These are phyloP conservation scores for Aeminium ludgeri DNA, from an alignment of 495 filamentous ascomycete species.

Conservation along the genomic window DNA sequence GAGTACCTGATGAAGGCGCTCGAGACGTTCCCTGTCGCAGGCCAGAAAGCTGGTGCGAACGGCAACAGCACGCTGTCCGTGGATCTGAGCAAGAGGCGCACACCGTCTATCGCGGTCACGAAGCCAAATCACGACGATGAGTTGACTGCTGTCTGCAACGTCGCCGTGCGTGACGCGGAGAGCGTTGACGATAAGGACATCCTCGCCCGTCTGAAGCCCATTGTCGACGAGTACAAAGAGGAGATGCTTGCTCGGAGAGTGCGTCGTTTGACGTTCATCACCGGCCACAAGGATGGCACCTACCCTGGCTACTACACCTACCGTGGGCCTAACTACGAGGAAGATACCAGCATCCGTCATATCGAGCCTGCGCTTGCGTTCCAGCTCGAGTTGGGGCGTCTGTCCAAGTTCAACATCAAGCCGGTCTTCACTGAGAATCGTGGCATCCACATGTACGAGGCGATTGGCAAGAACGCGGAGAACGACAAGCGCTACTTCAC, in stretches of 20 bases:
- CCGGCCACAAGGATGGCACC: slow-evolving; percentile 81
- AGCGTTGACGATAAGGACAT: slow-evolving; percentile 70
- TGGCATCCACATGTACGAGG: slow-evolving; percentile 97
- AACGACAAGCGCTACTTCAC: slow-evolving; percentile 97
- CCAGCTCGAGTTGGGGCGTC: slow-evolving; percentile 86
- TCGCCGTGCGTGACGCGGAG: slow-evolving; percentile 82
- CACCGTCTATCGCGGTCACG: slow-evolving; percentile 18
- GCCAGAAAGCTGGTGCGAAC: slow-evolving; percentile 1
- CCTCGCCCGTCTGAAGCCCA: slow-evolving; percentile 48
- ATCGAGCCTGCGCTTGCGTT: slow-evolving; percentile 91
- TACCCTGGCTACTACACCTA: slow-evolving; percentile 98
- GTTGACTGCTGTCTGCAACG: slow-evolving; percentile 75
- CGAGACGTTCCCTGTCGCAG: slow-evolving; percentile 52
- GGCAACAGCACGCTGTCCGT: slow-evolving; percentile 20
- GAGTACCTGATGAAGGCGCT: slow-evolving; percentile 67
- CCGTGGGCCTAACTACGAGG: slow-evolving; percentile 73
- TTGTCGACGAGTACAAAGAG: slow-evolving; percentile 68
- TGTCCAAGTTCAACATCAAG: slow-evolving; percentile 93
- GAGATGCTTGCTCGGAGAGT: slow-evolving; percentile 67
- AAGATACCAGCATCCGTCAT: slow-evolving; percentile 92
- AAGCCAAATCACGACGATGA: slow-evolving; percentile 48
- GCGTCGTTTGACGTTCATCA: slow-evolving; percentile 88
- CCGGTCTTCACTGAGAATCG: slow-evolving; percentile 97
- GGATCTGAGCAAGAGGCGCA: slow-evolving; percentile 37
- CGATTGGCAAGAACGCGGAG: slow-evolving; percentile 79